Conservation (phyloP, 1,284 basidiomycete species). For the Boletellus deceptivus region DNA sequence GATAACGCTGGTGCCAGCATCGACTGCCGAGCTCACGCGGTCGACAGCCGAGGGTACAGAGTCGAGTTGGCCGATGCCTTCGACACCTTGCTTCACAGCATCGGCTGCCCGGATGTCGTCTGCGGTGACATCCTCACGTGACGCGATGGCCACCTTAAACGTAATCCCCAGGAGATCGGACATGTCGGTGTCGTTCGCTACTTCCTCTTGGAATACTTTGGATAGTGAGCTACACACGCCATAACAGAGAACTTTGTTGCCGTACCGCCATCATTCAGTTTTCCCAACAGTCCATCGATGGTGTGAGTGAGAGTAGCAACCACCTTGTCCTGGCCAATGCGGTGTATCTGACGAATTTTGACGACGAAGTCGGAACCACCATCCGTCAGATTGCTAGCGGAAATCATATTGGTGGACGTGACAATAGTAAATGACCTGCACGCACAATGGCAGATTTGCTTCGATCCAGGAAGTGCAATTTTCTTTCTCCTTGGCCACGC, state of each 20-base stretch:
- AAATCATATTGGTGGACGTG: not conserved
- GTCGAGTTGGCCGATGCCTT: not conserved
- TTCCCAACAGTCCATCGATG: not conserved
- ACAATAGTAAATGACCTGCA: not conserved
- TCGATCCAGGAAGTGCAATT: not conserved
- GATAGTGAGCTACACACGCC: not conserved
- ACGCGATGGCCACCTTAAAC: not conserved
- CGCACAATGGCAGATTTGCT: not conserved
- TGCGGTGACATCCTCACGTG: not conserved
- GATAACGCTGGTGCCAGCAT: not conserved
- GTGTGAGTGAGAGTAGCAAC: constrained; percentile 1
- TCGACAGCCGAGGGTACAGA: not conserved
- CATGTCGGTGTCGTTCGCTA: not conserved
- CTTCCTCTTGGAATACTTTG: not conserved
- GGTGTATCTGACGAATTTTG: not conserved
- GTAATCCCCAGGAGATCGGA: not conserved
- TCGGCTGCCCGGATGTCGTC: not conserved
- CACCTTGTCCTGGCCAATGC: not conserved
- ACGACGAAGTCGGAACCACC: not conserved
- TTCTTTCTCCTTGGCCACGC: not conserved
- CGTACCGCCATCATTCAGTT: not conserved
- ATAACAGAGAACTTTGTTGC: not conserved
- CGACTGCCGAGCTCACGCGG: not conserved
- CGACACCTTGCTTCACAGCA: not conserved
- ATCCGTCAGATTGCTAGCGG: not conserved